Base-by-base conservation (phyloP, 164 flowering plant genomes). In the Annona cherimola region DNA sequence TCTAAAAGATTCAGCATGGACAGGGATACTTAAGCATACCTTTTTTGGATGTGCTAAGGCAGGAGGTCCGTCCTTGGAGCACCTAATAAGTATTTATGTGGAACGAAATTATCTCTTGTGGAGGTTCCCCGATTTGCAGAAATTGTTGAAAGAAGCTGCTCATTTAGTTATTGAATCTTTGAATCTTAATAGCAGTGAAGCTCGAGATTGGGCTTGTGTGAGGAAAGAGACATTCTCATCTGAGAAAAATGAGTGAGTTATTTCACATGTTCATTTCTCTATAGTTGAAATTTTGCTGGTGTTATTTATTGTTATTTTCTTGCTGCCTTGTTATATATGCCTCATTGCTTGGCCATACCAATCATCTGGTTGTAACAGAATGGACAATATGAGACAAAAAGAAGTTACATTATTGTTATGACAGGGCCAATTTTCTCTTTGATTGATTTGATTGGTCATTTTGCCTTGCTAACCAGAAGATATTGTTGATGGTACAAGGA, bases 61-160 rank as follows among this genome's bases (percentile, higher is more conserved):
- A 14, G 91, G 87, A 74, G 85, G 80, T 68, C 90, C 90, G n/a
- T 82, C 99, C 20, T 63, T 92, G 76, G 97, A 94, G 79, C 99
- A 92, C 84, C 82, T 94, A 73, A 89, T 87, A 42, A 84, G 83
- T 65, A 88, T 94, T 70, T 94, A 94, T 62, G 85, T 91, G 1
- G 98, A 88, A 77, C 84, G 88, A 80, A 91, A 82, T 81, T 89
- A 88, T 74, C 72, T 92, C 16, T 77, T 94, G 61, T 94, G 98
- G 98, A 88, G 98, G 81, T 89, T 92, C 39, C 98, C 99, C 6
- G 93, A 89, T 69, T 73, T 92, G 72, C 99, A 94, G 72, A 88
- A 87, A 73, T 77, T 94, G 81, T 79, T 94, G 61, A 83, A 79
- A 75, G 86, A 86, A 44, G 80, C 93, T 65, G 93, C 97, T 61